Percentiles rank a stretch among this genome's conserved stretches.
phyloP scores from a whole-genome alignment of 805 yeast genomes.

The Kazachstania psychrophila region DNA sequence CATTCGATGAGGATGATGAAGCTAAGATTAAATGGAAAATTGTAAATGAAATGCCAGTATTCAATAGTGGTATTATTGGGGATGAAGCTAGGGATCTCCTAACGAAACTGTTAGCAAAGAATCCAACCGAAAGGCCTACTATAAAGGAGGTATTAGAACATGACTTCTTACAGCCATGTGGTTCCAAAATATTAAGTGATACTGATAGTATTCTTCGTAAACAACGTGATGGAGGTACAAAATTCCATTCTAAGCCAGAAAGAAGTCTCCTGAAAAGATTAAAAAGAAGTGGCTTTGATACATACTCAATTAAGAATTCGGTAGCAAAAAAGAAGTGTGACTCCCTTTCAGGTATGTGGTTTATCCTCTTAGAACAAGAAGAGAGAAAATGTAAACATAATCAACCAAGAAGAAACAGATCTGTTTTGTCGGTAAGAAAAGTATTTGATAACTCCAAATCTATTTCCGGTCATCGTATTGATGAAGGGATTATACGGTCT shows the following conservation, averaged over 20 bases:
- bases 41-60: constrained; percentile 55
- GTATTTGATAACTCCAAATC: constrained; percentile 20
- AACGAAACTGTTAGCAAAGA: constrained; percentile 49
- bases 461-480: neutral
- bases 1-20: constrained; percentile 79
- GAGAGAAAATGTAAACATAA: constrained; percentile 25
- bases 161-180: constrained; percentile 42
- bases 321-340: constrained; percentile 56
- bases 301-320: constrained; percentile 47
- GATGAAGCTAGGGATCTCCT: constrained; percentile 44
- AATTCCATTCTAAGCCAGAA: constrained; percentile 55
- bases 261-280: constrained; percentile 50
- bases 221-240: constrained; percentile 31
- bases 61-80: constrained; percentile 36
- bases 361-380: constrained; percentile 47
- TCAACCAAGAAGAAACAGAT: constrained; percentile 30
- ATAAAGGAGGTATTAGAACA: constrained; percentile 42
- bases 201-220: constrained; percentile 32
- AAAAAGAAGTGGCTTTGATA: constrained; percentile 53
- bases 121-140: constrained; percentile 55
- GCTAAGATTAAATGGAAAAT: constrained; percentile 50
- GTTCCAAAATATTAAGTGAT: constrained; percentile 34
- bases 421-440: constrained; percentile 27
- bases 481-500: constrained; percentile 5
- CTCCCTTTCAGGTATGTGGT: constrained; percentile 67